phyloP scores from a whole-genome alignment of 2,329 filamentous ascomycete species.

The Penicillium sp. region DNA sequence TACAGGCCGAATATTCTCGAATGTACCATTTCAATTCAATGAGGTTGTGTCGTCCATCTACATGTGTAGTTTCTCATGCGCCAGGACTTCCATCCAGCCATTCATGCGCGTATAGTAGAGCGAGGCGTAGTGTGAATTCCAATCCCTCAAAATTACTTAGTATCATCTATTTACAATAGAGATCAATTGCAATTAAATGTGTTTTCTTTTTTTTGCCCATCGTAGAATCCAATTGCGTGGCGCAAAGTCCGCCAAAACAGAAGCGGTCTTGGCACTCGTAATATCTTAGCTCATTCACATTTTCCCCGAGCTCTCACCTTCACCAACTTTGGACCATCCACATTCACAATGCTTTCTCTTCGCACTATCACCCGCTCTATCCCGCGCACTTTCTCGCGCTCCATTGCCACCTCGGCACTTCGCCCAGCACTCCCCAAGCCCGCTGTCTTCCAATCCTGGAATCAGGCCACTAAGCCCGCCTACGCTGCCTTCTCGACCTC shows the following conservation, averaged over 20 bases:
- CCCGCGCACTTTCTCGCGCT: constrained; percentile 61
- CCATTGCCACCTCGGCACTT: constrained; percentile 50
- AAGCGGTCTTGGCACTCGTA: constrained; percentile 24
- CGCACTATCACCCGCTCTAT: constrained; percentile 64
- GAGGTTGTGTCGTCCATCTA: not conserved
- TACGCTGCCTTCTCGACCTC: constrained; percentile 49
- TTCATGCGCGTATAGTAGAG: not conserved
- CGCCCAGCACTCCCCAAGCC: constrained; percentile 51
- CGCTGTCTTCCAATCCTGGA: constrained; percentile 50
- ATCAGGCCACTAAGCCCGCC: constrained; percentile 40
- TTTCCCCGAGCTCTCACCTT: constrained; percentile 15
- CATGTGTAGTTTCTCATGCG: not conserved
- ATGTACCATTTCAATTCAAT: constrained; percentile 9
- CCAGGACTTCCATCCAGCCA: not conserved
- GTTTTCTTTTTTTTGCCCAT: not conserved
- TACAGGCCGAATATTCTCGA: constrained; percentile 10
- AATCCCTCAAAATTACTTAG: not conserved
- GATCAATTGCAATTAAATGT: not conserved
- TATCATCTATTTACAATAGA: not conserved
- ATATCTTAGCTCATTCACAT: constrained; percentile 25
- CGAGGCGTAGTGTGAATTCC: not conserved
- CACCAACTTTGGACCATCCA: constrained; percentile 9
- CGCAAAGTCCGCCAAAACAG: constrained; percentile 11
- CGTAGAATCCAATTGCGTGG: constrained; percentile 14
- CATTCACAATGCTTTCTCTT: constrained; percentile 64